Evolutionary conservation across 2,329 filamentous ascomycete species (phyloP).

Genomic region (Rutstroemia sp.): DNA sequence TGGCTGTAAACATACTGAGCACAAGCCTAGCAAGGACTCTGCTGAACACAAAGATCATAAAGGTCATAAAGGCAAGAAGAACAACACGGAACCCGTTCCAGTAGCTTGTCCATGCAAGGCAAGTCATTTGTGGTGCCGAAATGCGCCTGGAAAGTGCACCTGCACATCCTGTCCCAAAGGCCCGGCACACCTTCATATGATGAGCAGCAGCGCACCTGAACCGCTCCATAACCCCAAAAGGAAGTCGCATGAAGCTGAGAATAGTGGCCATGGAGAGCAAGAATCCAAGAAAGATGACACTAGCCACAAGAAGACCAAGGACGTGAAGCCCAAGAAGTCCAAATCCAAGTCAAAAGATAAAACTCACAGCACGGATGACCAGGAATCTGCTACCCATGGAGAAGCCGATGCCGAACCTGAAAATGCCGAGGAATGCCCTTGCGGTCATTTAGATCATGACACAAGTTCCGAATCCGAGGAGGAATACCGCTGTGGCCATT

Average conservation of each 20-base stretch:
- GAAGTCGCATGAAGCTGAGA: too few species aligned
- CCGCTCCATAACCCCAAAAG: too few species aligned
- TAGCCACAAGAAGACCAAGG: neutral
- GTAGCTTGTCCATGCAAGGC: slow-evolving; percentile 3
- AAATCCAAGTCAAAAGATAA: neutral
- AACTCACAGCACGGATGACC: neutral
- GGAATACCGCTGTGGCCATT: neutral
- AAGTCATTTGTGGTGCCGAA: slow-evolving; percentile 6
- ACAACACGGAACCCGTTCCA: neutral
- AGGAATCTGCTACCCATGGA: neutral
- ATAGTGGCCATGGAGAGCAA: too few species aligned
- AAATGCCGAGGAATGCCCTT: neutral
- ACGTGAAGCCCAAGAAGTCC: neutral
- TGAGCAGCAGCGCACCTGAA: too few species aligned
- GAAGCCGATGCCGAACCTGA: neutral
- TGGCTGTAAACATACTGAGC: too few species aligned
- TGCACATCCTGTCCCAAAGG: slow-evolving; percentile 7
- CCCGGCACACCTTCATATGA: too few species aligned
- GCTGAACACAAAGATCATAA: neutral
- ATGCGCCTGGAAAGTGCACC: neutral
- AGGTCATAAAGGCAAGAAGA: neutral
- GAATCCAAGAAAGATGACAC: neutral
- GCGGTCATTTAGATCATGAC: neutral
- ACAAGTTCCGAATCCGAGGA: neutral
- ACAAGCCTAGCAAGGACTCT: neutral